Conservation (phyloP, 2,329 filamentous ascomycete species). For the Aspergillus sp. region DNA sequence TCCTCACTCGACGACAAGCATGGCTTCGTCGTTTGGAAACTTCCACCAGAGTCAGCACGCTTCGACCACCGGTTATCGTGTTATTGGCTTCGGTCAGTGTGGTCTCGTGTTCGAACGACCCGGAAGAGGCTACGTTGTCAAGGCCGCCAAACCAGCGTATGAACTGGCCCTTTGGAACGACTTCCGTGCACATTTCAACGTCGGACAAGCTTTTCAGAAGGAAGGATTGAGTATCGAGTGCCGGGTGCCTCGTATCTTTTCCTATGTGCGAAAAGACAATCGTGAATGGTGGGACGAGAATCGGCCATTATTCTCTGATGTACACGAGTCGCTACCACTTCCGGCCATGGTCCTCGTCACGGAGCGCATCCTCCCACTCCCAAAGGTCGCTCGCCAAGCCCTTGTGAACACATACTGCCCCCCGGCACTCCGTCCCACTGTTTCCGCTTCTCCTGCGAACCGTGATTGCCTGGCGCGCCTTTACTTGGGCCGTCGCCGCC, state of each 20-base stretch:
- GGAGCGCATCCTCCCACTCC: constrained; percentile 14
- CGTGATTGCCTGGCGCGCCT: constrained; percentile 9
- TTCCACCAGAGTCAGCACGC: not conserved
- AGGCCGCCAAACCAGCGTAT: constrained; percentile 6
- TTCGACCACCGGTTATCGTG: constrained; percentile 1
- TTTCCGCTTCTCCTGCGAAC: constrained; percentile 2
- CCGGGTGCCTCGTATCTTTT: constrained; percentile 5
- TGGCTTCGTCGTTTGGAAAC: not conserved
- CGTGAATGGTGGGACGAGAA: constrained; percentile 4
- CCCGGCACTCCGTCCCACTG: not conserved
- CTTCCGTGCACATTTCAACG: constrained; percentile 3
- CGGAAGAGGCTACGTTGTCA: not conserved
- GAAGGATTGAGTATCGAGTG: constrained; percentile 3
- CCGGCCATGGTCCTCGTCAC: constrained; percentile 12
- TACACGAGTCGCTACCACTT: constrained; percentile 2
- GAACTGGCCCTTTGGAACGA: constrained; percentile 6
- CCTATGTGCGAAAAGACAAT: constrained; percentile 5
- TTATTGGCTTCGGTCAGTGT: constrained; percentile 8
- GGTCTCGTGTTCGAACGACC: constrained; percentile 7
- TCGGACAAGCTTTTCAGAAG: constrained; percentile 2
- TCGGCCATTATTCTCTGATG: not conserved
- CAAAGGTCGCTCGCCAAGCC: constrained; percentile 8
- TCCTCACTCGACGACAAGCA: not conserved
- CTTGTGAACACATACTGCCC: constrained; percentile 15
- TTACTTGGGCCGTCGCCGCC: constrained; percentile 7